Base-by-base conservation (phyloP, 441 rosid genomes). In the Jatropha podagrica region DNA sequence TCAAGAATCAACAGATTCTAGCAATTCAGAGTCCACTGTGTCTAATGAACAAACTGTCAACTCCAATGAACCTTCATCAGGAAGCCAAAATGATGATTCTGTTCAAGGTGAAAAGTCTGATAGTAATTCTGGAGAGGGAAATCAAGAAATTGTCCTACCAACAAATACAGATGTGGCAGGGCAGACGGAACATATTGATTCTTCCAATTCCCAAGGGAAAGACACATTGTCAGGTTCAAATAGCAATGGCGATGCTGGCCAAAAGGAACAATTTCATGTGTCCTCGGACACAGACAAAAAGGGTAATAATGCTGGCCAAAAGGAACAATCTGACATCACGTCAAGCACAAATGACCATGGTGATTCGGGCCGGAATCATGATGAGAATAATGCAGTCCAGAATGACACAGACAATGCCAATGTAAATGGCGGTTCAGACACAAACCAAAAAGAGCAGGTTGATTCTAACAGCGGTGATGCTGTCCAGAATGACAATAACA, bases 101-200 rank as follows among this genome's bases (percentile, higher is more conserved):
- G 75, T 55, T 68, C 85, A 76, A 56, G 78, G 67, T 0, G 79
- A 78, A 27, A 82, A 79, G 42, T 68, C 82, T 61, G 73, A 72
- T 61, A 65, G 49, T 48, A 75, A 68, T 61, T 79, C 83, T 72
- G 85, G 77, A 71, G 83, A 80, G 55, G 65, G 81, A 46, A 78
- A 74, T 42, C 78, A 63, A 66, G 82, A 84, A 78, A 86, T 75
- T 69, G 81, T 79, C 72, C 41, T 70, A 58, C 69, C 82, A 9
- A 76, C 74, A 55, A 80, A 81, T 65, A 72, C 67, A n/a, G 81
- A 82, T 66, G 81, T 38, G 20, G 84, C 41, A 27, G 84, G 75
- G 61, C 80, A 84, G 63, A 86, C 84, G 32, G 90, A 86, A 74
- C 84, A 78, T 71, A 84, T 49, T 55, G 83, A 72, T 70, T 81